A percentile compares a stretch with the other conserved stretches of the same genome.
These are phyloP conservation scores for Tubosaeta brunneosetosa DNA, from an alignment of 768 basidiomycete genomes.

Conservation along the genomic window DNA sequence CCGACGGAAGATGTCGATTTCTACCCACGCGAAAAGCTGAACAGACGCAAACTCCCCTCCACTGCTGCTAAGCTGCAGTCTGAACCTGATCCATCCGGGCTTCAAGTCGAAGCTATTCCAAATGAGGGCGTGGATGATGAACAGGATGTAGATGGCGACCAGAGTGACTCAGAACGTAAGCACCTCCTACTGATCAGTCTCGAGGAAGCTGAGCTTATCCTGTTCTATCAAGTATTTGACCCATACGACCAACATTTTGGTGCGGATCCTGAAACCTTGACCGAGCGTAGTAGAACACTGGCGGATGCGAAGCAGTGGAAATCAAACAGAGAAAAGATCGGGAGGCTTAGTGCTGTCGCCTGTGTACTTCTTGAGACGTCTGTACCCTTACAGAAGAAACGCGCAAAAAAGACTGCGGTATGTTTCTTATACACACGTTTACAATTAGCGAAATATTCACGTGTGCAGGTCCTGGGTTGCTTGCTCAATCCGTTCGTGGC, in stretches of 20 bases:
- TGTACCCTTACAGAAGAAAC: constrained; percentile 25
- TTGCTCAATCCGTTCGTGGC: constrained; percentile 51
- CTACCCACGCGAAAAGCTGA: constrained; percentile 53
- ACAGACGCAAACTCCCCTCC: constrained; percentile 53
- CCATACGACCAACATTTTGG: constrained; percentile 78
- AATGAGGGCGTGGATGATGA: constrained; percentile 27
- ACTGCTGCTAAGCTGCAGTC: constrained; percentile 16
- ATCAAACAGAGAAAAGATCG: constrained; percentile 41
- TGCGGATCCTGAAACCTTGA: constrained; percentile 45
- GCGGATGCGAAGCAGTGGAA: constrained; percentile 60
- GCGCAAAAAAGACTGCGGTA: constrained; percentile 22
- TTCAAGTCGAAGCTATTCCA: constrained; percentile 4
- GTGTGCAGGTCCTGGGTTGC: constrained; percentile 49
- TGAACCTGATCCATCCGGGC: constrained; percentile 5
- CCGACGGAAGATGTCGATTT: constrained; percentile 36
- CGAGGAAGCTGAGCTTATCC: constrained; percentile 1
- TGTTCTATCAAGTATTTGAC: constrained; percentile 28
- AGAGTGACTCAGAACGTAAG: constrained; percentile 22
- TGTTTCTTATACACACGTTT: constrained; percentile 5
- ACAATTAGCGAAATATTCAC: background rate
- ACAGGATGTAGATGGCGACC: constrained; percentile 27
- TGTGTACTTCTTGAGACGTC: constrained; percentile 41
- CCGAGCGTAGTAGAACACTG: constrained; percentile 44
- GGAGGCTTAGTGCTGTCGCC: constrained; percentile 51
- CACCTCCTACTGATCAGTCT: background rate